A percentile compares a stretch with the other conserved stretches of the same genome.
phyloP scores from a whole-genome alignment of 805 yeast genomes.

The Candida khao-thaluensis region DNA sequence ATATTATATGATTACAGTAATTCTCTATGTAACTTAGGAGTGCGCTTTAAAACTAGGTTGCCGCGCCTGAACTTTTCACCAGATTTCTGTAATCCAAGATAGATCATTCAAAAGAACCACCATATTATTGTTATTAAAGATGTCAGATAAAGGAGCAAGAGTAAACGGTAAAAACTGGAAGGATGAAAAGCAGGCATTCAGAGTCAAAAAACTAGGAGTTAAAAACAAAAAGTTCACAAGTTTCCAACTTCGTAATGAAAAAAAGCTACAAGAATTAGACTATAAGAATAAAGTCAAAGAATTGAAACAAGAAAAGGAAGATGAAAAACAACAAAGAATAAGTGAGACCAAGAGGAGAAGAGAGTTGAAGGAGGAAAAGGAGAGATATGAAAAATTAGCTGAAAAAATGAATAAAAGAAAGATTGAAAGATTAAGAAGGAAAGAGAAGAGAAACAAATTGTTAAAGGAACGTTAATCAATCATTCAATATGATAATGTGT shows the following conservation, averaged over 20 bases:
- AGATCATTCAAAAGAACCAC: too few species aligned
- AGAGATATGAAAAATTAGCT: conserved; percentile 80
- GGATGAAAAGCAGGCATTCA: conserved; percentile 61
- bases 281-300: conserved; percentile 67
- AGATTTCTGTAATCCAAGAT: too few species aligned
- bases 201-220: conserved; percentile 62
- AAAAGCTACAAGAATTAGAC: conserved; percentile 62
- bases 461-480: conserved; percentile 87
- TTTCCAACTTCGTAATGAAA: conserved; percentile 68
- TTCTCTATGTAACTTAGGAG: too few species aligned
- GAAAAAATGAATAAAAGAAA: conserved; percentile 88
- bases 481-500: too few species aligned
- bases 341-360: conserved; percentile 67
- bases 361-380: conserved; percentile 82
- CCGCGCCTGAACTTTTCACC: too few species aligned
- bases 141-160: conserved; percentile 41
- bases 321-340: conserved; percentile 51
- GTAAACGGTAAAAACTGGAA: conserved; percentile 78
- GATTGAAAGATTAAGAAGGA: conserved; percentile 83
- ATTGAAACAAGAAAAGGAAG: conserved; percentile 75
- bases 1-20: too few species aligned
- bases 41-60: too few species aligned
- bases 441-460: conserved; percentile 92
- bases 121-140: too few species aligned
- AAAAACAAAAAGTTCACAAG: conserved; percentile 38